Percentiles rank a stretch among this genome's conserved stretches.
These are phyloP conservation scores for Ogataea saltuana DNA, from an alignment of 805 yeast genomes.

Conservation along the genomic window DNA sequence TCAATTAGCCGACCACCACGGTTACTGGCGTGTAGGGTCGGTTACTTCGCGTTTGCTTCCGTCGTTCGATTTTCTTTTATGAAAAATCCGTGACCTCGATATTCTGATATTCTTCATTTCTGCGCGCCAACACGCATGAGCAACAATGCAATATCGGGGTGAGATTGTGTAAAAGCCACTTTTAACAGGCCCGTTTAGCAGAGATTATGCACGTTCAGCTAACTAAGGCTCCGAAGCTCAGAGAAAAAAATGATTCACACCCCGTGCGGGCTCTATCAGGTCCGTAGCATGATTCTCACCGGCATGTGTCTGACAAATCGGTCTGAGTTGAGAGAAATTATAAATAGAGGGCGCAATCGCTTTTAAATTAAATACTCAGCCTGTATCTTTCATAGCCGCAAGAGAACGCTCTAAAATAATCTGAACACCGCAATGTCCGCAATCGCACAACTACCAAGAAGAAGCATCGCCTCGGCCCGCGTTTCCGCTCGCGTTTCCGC, in stretches of 20 bases:
- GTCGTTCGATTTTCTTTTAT: constrained; percentile 2
- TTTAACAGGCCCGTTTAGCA: no score
- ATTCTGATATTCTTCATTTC: constrained; percentile 1
- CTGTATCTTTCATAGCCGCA: not conserved
- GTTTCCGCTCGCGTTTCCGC: no score
- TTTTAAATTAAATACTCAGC: no score
- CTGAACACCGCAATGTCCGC: not conserved
- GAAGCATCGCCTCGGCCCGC: not conserved
- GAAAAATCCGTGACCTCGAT: constrained; percentile 17
- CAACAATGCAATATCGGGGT: constrained; percentile 5
- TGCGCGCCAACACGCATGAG: constrained; percentile 4
- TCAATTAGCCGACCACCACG: no score
- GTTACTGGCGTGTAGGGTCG: not conserved
- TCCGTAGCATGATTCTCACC: not conserved
- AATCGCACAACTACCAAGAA: constrained; percentile 1
- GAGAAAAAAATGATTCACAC: constrained; percentile 2
- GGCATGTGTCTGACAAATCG: constrained; percentile 1
- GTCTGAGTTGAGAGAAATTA: constrained; percentile 1
- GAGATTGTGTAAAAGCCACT: not conserved
- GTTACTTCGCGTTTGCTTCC: constrained; percentile 3
- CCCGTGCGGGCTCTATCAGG: constrained; percentile 5
- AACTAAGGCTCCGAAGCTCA: constrained; percentile 4
- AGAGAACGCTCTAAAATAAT: not conserved
- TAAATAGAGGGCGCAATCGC: constrained; percentile 2
- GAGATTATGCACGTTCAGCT: constrained; percentile 6